Conservation (phyloP, 345 rosid species). For the Populus alba region DNA sequence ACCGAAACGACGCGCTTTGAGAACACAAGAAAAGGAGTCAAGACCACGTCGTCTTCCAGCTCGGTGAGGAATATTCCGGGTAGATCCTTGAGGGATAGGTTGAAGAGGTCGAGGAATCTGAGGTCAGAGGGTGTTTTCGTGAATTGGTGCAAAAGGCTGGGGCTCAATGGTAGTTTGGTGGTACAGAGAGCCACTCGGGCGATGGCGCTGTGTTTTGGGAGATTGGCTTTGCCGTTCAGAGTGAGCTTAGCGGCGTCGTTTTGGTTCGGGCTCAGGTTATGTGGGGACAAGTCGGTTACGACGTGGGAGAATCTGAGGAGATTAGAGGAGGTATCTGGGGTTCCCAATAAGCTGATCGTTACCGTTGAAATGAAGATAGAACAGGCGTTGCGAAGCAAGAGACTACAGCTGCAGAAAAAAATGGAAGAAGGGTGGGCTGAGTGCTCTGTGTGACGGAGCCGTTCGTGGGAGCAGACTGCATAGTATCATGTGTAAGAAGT, state of each 20-base stretch:
- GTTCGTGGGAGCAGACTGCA: too few relatives aligned
- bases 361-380: slow-evolving; percentile 32
- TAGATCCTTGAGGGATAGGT: neutral
- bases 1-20: slow-evolving; percentile 9
- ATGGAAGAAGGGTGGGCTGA: slow-evolving; percentile 51
- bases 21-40: neutral
- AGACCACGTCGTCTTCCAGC: neutral
- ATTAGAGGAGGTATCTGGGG: slow-evolving; percentile 37
- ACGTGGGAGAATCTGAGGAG: slow-evolving; percentile 36
- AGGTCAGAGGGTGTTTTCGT: slow-evolving; percentile 32
- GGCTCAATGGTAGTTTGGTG: slow-evolving; percentile 17
- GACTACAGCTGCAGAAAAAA: neutral
- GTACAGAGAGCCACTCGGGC: slow-evolving; percentile 25
- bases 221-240: slow-evolving; percentile 25
- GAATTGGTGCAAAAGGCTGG: slow-evolving; percentile 40
- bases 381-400: slow-evolving; percentile 12
- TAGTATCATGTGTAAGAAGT: neutral
- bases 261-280: slow-evolving; percentile 38
- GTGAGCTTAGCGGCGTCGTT: slow-evolving; percentile 42
- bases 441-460: slow-evolving; percentile 5
- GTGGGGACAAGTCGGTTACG: slow-evolving; percentile 4
- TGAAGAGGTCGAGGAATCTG: neutral
- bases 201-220: slow-evolving; percentile 24
- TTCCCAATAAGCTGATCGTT: slow-evolving; percentile 41
- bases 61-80: slow-evolving; percentile 5